These are phyloP conservation scores for Zygotorulaspora sp. DNA, from an alignment of 805 yeast genomes.

Conservation along the genomic window DNA sequence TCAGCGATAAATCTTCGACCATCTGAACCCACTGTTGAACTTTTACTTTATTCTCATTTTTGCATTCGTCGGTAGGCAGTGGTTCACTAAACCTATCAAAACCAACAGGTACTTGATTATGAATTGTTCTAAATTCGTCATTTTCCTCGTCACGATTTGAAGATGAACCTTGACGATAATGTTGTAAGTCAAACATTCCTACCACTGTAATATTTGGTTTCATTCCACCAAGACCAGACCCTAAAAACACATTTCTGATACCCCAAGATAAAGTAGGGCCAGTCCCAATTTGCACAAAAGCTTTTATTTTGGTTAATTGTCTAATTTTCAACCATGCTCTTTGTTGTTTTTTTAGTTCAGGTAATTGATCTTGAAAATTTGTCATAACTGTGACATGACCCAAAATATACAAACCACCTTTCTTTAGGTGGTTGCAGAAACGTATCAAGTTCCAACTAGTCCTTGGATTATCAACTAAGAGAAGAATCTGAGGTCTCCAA, in stretches of 20 bases:
- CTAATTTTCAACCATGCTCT: conserved; percentile 81
- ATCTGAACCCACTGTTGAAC: conserved; percentile 87
- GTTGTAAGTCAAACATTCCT: conserved; percentile 72
- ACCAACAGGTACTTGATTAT: conserved; percentile 1
- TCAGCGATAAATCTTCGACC: conserved; percentile 79
- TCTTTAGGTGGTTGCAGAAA: conserved; percentile 90
- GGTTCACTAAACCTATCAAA: conserved; percentile 31
- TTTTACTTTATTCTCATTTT: conserved; percentile 63
- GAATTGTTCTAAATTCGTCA: conserved; percentile 8
- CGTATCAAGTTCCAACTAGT: conserved; percentile 87
- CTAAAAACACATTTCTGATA: conserved; percentile 82
- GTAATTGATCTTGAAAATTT: conserved; percentile 57
- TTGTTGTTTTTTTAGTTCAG: conserved; percentile 67
- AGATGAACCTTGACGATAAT: conserved; percentile 5
- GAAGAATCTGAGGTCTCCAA: conserved; percentile 94
- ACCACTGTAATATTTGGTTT: conserved; percentile 90
- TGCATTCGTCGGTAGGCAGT: conserved; percentile 76
- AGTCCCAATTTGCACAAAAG: conserved; percentile 87
- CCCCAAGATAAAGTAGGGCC: conserved; percentile 94
- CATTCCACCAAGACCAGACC: conserved; percentile 98
- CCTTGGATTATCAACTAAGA: conserved; percentile 87
- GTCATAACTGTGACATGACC: conserved; percentile 77
- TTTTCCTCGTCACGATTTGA: conserved; percentile 8
- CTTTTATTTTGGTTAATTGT: conserved; percentile 74
- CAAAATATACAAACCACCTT: conserved; percentile 87